Conservation (phyloP, 805 yeast genomes). For the Candida saitoana region DNA sequence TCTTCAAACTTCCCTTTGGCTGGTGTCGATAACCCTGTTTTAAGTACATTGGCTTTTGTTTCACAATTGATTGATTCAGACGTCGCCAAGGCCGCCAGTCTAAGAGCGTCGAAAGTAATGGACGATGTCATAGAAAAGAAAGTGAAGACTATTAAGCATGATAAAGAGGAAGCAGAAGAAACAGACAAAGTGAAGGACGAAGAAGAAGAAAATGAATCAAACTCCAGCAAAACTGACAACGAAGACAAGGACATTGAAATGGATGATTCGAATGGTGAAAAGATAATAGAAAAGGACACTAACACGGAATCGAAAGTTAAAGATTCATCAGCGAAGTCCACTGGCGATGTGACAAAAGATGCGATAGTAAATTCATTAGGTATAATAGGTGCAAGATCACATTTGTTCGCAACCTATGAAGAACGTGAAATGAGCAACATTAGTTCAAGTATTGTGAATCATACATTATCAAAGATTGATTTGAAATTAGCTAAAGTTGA, state of each 20-base stretch:
- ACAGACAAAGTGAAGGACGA: constrained; percentile 1
- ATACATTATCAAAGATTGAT: constrained; percentile 60
- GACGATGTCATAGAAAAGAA: constrained; percentile 39
- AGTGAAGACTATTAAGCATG: constrained; percentile 6
- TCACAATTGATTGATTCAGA: constrained; percentile 82
- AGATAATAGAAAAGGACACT: neutral
- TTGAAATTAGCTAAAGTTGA: constrained; percentile 56
- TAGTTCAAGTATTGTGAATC: constrained; percentile 54
- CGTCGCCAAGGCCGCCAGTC: constrained; percentile 78
- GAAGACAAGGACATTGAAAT: constrained; percentile 5
- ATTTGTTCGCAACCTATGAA: constrained; percentile 73
- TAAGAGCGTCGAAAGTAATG: constrained; percentile 50
- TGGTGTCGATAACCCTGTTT: constrained; percentile 85
- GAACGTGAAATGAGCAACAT: constrained; percentile 71
- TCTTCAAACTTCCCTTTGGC: constrained; percentile 83
- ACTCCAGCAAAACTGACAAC: neutral
- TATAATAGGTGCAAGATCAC: constrained; percentile 71
- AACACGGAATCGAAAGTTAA: neutral
- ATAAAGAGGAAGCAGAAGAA: constrained; percentile 3
- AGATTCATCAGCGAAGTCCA: constrained; percentile 9
- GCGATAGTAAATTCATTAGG: constrained; percentile 72
- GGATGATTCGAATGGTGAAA: neutral
- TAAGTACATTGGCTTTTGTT: constrained; percentile 87
- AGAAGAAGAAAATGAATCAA: neutral
- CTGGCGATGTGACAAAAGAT: constrained; percentile 42